Percentiles rank a stretch among this genome's conserved stretches.
These are phyloP conservation scores for Exutisphaerella laricina DNA, from an alignment of 2,329 filamentous ascomycete genomes.

Conservation along the genomic window DNA sequence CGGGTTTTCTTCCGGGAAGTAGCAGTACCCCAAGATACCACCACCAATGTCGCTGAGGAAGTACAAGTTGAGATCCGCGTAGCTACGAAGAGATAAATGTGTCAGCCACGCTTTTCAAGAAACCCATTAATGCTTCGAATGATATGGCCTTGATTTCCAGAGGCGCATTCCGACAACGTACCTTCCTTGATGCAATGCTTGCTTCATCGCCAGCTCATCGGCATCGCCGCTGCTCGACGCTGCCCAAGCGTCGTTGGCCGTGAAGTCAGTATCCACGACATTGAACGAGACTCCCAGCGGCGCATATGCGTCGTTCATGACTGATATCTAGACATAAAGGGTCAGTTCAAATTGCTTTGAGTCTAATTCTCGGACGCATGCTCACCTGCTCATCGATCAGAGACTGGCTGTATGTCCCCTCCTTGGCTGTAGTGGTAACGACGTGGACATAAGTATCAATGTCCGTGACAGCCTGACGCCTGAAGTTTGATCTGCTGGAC, in stretches of 20 bases:
- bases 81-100: too few relatives aligned
- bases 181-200: constrained; percentile 46
- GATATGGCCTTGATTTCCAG: too few relatives aligned
- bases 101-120: too few relatives aligned
- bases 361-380: not conserved
- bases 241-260: constrained; percentile 49
- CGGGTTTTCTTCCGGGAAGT: constrained; percentile 28
- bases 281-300: constrained; percentile 27
- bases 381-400: constrained; percentile 11
- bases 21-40: constrained; percentile 23
- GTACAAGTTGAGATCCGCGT: constrained; percentile 51
- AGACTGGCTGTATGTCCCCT: constrained; percentile 31
- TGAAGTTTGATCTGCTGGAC: not conserved
- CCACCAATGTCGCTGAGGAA: constrained; percentile 48
- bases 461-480: constrained; percentile 5
- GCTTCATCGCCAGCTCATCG: constrained; percentile 42
- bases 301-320: constrained; percentile 33
- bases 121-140: too few relatives aligned
- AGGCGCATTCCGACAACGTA: too few relatives aligned
- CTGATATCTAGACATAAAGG: constrained; percentile 8
- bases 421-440: constrained; percentile 32
- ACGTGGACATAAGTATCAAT: constrained; percentile 37
- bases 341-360: not conserved
- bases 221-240: constrained; percentile 39
- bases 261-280: constrained; percentile 44